phyloP scores from a whole-genome alignment of 345 rosid genomes.

The Zanthoxylum bungeanum region DNA sequence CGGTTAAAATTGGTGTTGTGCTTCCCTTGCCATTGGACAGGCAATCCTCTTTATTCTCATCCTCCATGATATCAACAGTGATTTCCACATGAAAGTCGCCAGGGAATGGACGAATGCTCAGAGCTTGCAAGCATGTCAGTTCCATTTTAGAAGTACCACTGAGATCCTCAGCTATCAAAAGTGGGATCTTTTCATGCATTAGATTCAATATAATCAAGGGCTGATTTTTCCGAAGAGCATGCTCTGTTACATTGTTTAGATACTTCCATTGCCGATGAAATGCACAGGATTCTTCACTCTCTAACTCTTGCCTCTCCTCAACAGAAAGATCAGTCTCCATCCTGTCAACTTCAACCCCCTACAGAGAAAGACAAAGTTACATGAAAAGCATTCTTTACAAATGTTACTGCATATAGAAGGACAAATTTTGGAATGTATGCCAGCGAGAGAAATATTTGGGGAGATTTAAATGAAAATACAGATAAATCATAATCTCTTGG shows the following conservation, averaged over 20 bases:
- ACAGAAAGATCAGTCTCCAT: slow-evolving; percentile 52
- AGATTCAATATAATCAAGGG: slow-evolving; percentile 67
- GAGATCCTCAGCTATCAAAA: slow-evolving; percentile 44
- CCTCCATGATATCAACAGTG: slow-evolving; percentile 24
- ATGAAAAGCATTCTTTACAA: not conserved
- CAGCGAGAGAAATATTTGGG: too few species aligned
- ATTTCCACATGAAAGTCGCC: slow-evolving; percentile 42
- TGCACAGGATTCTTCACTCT: slow-evolving; percentile 45
- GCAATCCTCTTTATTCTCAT: slow-evolving; percentile 46
- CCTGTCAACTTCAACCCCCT: slow-evolving; percentile 81
- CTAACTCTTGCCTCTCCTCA: slow-evolving; percentile 43
- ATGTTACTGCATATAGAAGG: not conserved
- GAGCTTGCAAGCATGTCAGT: slow-evolving; percentile 69
- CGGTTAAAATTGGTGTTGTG: slow-evolving; percentile 32
- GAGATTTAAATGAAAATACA: too few species aligned
- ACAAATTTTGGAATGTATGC: too few species aligned
- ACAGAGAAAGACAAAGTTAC: slow-evolving; percentile 19
- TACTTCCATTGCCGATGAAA: slow-evolving; percentile 62
- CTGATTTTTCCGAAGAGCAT: slow-evolving; percentile 67
- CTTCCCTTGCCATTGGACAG: slow-evolving; percentile 27
- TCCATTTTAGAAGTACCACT: slow-evolving; percentile 55
- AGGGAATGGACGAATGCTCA: slow-evolving; percentile 49
- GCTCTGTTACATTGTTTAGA: slow-evolving; percentile 63
- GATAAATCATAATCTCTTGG: too few species aligned
- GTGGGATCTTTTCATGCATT: slow-evolving; percentile 57